Evolutionary conservation across 2,329 filamentous ascomycete species (phyloP), one percentile per base, ranked within the genome.

Genomic region (Fusarium sp.): DNA sequence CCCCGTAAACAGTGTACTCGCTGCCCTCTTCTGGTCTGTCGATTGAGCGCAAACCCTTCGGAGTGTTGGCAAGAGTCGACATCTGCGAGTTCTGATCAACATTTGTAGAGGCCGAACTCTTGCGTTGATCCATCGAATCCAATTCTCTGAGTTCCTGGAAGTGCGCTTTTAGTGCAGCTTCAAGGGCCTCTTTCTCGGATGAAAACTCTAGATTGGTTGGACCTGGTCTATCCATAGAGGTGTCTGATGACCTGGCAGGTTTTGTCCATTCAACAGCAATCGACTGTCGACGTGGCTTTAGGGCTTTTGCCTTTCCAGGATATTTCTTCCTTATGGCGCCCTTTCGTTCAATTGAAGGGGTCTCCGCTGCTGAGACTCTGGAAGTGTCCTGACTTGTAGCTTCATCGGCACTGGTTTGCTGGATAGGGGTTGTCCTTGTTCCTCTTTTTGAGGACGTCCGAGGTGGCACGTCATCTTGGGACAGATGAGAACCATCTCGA

Each of bases 391-490:
- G 69, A 17, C 24, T 45, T 26, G 38, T 15, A 9, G 26, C 28
- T 18, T 61, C 45, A 8, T 64, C 50, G 13, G 18, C 17, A 36
- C 42, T 45, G 30, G 28, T 17, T 66, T 32, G 36, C 18, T 54
- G 26, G 6, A 45, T 5, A 5, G 51, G 51, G 41, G 51, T 62
- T 41, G 28, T 30, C 8, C 44, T 55, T 6, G 13, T 38, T 26
- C 50, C 57, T 34, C 58, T 69, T 54, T 72, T 79, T 12, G 80
- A 81, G 3, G 79, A 82, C 20, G 72, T 78, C 5, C 79, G 76
- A 36, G 74, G 78, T 39, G 79, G 78, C 3, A 81, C 67, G 10
- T 75, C 66, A 5, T 78, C 73, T 5, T 78, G 50, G 6, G 74
- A 77, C 20, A 80, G 57, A 8, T 36, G 65, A 6, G 76, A 70